A percentile compares a stretch with the other conserved stretches of the same genome.
phyloP scores from a whole-genome alignment of 371 early-diverging fungal species.

The Mortierella sp. region DNA sequence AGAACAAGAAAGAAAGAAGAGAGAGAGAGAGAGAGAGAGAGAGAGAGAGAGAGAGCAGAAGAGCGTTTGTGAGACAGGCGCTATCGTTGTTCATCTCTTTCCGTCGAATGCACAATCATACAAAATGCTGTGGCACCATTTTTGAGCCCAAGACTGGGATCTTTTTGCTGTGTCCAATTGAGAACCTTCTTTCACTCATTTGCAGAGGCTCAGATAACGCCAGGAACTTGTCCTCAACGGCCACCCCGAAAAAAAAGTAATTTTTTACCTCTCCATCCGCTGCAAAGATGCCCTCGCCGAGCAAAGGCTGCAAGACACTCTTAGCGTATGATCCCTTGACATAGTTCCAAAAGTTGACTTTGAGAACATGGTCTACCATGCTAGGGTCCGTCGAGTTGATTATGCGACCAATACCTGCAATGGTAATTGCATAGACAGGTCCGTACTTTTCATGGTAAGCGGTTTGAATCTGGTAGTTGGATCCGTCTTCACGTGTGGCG shows the following conservation, averaged over 20 bases:
- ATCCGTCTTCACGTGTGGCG: background rate
- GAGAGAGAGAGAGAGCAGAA: no score
- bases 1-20: background rate
- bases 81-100: no score
- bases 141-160: no score
- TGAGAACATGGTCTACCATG: conserved; percentile 31
- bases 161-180: no score
- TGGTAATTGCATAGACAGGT: conserved; percentile 11
- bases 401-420: conserved; percentile 14
- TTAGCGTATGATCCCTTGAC: conserved; percentile 50
- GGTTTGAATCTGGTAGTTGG: conserved; percentile 7
- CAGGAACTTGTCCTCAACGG: no score
- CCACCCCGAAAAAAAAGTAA: background rate
- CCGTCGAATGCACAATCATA: no score
- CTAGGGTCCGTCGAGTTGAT: conserved; percentile 8
- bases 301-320: conserved; percentile 27
- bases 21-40: background rate
- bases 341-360: conserved; percentile 62
- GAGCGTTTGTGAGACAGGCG: no score
- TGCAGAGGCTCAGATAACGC: no score
- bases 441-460: conserved; percentile 16
- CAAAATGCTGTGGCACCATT: no score
- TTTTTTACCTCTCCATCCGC: conserved; percentile 63
- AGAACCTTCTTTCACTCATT: no score
- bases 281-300: conserved; percentile 77